phyloP scores from a whole-genome alignment of 768 basidiomycete genomes.

The Russula abietina region DNA sequence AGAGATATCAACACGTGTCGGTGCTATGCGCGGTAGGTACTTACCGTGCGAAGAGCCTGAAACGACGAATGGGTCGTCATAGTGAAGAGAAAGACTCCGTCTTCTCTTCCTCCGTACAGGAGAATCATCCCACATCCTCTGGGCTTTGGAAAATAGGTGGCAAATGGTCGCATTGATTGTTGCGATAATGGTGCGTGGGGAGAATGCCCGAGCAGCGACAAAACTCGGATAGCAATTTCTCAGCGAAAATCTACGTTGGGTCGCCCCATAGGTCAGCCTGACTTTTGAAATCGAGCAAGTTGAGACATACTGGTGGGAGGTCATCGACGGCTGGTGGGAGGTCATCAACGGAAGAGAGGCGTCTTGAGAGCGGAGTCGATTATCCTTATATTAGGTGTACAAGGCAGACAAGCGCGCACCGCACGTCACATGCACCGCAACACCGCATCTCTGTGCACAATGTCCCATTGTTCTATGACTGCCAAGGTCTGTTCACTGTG shows the following conservation, averaged over 20 bases:
- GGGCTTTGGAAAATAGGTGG: constrained; percentile 3
- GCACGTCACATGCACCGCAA: constrained; percentile 18
- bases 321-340: constrained; percentile 5
- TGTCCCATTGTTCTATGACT: background rate
- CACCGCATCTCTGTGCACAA: constrained; percentile 7
- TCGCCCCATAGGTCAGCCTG: background rate
- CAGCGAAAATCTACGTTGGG: background rate
- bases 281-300: background rate
- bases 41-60: background rate
- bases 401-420: background rate
- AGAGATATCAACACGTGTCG: background rate
- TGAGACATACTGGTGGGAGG: constrained; percentile 7
- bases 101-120: background rate
- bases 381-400: constrained; percentile 10
- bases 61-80: background rate
- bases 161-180: constrained; percentile 11
- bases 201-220: background rate
- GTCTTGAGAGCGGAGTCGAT: background rate
- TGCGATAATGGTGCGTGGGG: background rate
- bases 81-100: background rate
- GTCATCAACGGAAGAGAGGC: constrained; percentile 1
- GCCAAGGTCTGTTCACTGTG: background rate
- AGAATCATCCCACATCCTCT: constrained; percentile 9
- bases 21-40: background rate
- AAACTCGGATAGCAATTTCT: background rate